phyloP scores from a whole-genome alignment of 495 filamentous ascomycete species.

The Aspergillus sclerotioniger region DNA sequence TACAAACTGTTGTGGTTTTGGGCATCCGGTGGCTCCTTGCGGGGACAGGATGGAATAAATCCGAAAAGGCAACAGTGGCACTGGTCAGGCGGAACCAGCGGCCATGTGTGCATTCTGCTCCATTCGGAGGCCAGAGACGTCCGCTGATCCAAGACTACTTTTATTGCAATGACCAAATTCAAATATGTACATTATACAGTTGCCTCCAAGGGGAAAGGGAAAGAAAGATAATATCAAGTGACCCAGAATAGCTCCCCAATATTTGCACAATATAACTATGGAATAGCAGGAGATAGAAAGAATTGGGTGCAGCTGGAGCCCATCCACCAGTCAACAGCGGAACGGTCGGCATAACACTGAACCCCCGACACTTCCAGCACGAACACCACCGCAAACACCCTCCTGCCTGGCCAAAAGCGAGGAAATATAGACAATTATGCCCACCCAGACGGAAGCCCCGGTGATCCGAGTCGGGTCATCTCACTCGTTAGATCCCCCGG shows the following conservation, averaged over 20 bases:
- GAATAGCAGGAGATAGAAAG: slow-evolving; percentile 7
- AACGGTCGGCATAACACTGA: slow-evolving; percentile 5
- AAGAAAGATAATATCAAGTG: slow-evolving; percentile 21
- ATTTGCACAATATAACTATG: slow-evolving; percentile 23
- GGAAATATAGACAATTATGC: not conserved
- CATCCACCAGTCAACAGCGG: slow-evolving; percentile 2
- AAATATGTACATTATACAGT: slow-evolving; percentile 26
- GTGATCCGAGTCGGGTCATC: not conserved
- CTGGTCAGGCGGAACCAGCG: not conserved
- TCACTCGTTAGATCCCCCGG: not conserved
- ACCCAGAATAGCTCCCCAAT: slow-evolving; percentile 19
- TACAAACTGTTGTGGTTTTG: not conserved
- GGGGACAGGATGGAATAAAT: not conserved
- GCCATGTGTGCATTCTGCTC: not conserved
- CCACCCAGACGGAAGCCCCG: not conserved
- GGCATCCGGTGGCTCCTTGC: not conserved
- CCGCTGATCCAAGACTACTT: slow-evolving; percentile 13
- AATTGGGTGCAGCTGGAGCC: not conserved
- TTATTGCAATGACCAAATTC: slow-evolving; percentile 21
- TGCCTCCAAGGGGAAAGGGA: slow-evolving; percentile 19
- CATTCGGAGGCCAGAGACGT: not conserved
- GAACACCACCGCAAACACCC: slow-evolving; percentile 10
- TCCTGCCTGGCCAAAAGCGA: slow-evolving; percentile 8
- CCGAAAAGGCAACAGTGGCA: not conserved
- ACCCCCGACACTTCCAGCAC: slow-evolving; percentile 5